Evolutionary conservation across 352 stramenopile genomes (phyloP), one percentile per base, ranked within the genome.

Genomic region (Pythium sp.): DNA sequence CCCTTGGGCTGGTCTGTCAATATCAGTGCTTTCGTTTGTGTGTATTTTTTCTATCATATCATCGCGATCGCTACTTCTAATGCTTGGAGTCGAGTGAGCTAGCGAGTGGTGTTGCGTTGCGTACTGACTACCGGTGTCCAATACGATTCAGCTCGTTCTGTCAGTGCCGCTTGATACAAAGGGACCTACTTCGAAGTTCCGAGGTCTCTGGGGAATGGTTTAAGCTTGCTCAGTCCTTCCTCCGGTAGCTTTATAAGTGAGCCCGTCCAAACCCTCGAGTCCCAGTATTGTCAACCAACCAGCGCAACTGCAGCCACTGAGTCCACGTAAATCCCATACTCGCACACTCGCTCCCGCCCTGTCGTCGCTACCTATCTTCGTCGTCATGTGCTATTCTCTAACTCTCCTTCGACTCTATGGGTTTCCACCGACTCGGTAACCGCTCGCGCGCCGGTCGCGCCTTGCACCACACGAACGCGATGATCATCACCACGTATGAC

Each of bases 361-460:
- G 43, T n/a, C 43, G 20, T 51, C 43, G 43, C 43, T 51, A 20
- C 8, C 43, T 51, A 5, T n/a, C 15, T 22, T 20, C 20, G 41
- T 15, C 18, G 30, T 4, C 30, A 32, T 32, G 30, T 32, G 30
- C 30, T 32, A 6, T n/a, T 51, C 15, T 11, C 64, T 70, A 93
- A 32, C 77, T 91, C 49, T 93, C 75, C 64, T 93, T 93, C 26
- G 80, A 80, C 43, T 91, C 83, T 53, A 91, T 81, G 51, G 81
- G 81, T 70, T 93, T 92, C 80, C 82, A 92, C 32, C 86, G 84
- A 77, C 84, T 93, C 7, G 86, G 86, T 74, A 94, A 71, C 32
- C 86, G 80, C 73, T 94, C 86, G 26, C 86, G 82, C 60, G 74
- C 76, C 9, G 84, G 84, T 8, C 81, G 78, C 7, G 81, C 86